Conservation (phyloP, 2,329 filamentous ascomycete genomes). For the Penicillium sp. region DNA sequence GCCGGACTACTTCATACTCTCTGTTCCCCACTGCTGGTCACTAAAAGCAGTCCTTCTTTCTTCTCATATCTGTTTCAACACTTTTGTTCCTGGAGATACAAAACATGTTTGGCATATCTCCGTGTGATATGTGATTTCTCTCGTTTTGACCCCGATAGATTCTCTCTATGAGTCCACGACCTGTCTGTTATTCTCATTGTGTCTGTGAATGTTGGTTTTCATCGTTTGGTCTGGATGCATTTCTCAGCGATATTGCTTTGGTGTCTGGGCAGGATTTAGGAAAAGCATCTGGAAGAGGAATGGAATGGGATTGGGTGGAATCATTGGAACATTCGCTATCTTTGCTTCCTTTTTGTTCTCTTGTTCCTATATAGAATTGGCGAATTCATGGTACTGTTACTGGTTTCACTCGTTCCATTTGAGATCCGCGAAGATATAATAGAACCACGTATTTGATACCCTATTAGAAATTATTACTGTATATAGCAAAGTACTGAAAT, state of each 20-base stretch:
- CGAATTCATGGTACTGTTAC: constrained; percentile 3
- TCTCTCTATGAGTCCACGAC: constrained; percentile 27
- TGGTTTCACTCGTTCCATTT: too few relatives aligned
- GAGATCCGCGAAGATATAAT: too few relatives aligned
- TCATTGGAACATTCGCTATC: constrained; percentile 20
- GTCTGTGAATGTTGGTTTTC: constrained; percentile 12
- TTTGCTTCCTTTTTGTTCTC: constrained; percentile 4
- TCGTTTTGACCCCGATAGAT: constrained; percentile 15
- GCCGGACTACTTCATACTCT: constrained; percentile 41
- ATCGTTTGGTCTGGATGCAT: constrained; percentile 21
- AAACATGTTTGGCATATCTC: constrained; percentile 11
- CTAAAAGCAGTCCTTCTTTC: constrained; percentile 4
- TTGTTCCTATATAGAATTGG: constrained; percentile 13
- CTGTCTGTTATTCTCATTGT: constrained; percentile 11
- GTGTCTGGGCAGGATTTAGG: constrained; percentile 19
- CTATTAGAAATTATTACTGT: too few relatives aligned
- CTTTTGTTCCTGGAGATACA: constrained; percentile 5
- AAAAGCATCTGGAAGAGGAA: constrained; percentile 16
- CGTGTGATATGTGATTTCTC: constrained; percentile 10
- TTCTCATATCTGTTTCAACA: constrained; percentile 2
- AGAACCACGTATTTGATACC: too few relatives aligned
- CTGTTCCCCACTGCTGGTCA: constrained; percentile 34
- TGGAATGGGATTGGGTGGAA: constrained; percentile 12
- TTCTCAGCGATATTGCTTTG: constrained; percentile 26
- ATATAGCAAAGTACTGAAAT: too few relatives aligned